Evolutionary conservation across 2,329 filamentous ascomycete species (phyloP).

Genomic region (Cucurbitaria berberidis): DNA sequence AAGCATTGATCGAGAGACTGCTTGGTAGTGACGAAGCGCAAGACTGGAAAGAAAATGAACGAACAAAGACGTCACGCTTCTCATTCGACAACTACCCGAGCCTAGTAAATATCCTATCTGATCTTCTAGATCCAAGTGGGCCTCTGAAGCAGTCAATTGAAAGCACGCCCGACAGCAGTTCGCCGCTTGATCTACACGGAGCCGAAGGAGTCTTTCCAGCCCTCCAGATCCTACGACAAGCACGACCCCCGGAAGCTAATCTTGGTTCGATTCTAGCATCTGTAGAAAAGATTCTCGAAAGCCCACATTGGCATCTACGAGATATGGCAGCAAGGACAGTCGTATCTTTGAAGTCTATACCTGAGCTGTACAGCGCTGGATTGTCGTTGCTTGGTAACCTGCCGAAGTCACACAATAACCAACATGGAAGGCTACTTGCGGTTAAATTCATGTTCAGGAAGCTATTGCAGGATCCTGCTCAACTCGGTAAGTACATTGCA

Average conservation of each 20-base stretch:
- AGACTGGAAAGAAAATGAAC: slow-evolving; percentile 61
- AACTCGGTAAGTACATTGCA: slow-evolving; percentile 15
- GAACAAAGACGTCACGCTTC: slow-evolving; percentile 59
- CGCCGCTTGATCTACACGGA: slow-evolving; percentile 43
- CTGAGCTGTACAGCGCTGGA: slow-evolving; percentile 31
- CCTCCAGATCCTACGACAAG: slow-evolving; percentile 78
- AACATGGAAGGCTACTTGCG: slow-evolving; percentile 41
- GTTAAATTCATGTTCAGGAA: slow-evolving; percentile 42
- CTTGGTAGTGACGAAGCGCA: slow-evolving; percentile 73
- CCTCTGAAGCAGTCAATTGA: slow-evolving; percentile 35
- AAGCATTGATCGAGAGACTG: slow-evolving; percentile 80
- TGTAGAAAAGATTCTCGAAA: slow-evolving; percentile 69
- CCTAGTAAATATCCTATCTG: slow-evolving; percentile 67
- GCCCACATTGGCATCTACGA: slow-evolving; percentile 78
- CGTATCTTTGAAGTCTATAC: slow-evolving; percentile 41
- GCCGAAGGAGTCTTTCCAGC: slow-evolving; percentile 79
- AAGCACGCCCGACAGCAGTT: slow-evolving; percentile 23
- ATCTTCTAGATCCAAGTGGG: slow-evolving; percentile 58
- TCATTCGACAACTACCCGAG: slow-evolving; percentile 73
- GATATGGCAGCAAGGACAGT: slow-evolving; percentile 80
- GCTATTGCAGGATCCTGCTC: slow-evolving; percentile 16
- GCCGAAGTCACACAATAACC: slow-evolving; percentile 27
- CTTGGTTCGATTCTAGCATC: slow-evolving; percentile 62
- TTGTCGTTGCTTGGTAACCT: slow-evolving; percentile 24
- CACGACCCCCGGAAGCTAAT: slow-evolving; percentile 66